Evolutionary conservation across 1,139 yeast species (phyloP).

Genomic region (Lodderomyces beijingensis): DNA sequence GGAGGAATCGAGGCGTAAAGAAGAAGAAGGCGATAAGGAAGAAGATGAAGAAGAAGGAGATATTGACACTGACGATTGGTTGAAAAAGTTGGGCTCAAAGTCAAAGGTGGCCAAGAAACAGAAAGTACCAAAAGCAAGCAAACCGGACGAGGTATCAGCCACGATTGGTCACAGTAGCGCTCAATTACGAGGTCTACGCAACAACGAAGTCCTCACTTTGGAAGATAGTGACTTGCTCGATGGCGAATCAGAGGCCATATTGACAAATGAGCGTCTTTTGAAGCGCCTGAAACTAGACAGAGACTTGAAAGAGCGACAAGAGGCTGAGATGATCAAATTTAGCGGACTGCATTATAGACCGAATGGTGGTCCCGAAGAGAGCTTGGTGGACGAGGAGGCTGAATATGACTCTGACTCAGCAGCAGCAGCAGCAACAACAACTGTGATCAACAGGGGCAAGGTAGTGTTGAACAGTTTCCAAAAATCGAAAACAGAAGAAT

Average conservation of each 20-base stretch:
- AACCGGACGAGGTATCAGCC: conserved; percentile 13
- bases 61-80: conserved; percentile 39
- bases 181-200: conserved; percentile 35
- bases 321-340: conserved; percentile 23
- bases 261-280: conserved; percentile 41
- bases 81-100: conserved; percentile 19
- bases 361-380: conserved; percentile 11
- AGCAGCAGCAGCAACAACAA: neutral
- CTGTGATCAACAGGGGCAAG: conserved; percentile 5
- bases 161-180: conserved; percentile 43
- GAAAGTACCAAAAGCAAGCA: conserved; percentile 3
- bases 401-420: too few species aligned
- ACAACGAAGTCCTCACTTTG: conserved; percentile 59
- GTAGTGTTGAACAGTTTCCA: conserved; percentile 4
- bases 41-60: conserved; percentile 18
- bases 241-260: conserved; percentile 45
- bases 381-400: conserved; percentile 17
- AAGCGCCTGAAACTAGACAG: conserved; percentile 25
- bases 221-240: conserved; percentile 55
- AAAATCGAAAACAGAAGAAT: conserved; percentile 11
- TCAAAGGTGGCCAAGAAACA: conserved; percentile 5
- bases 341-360: conserved; percentile 21
- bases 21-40: neutral
- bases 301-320: conserved; percentile 20
- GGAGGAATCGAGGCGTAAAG: neutral